Conservation (phyloP, 768 basidiomycete species). For the Leccinum imitatum region DNA sequence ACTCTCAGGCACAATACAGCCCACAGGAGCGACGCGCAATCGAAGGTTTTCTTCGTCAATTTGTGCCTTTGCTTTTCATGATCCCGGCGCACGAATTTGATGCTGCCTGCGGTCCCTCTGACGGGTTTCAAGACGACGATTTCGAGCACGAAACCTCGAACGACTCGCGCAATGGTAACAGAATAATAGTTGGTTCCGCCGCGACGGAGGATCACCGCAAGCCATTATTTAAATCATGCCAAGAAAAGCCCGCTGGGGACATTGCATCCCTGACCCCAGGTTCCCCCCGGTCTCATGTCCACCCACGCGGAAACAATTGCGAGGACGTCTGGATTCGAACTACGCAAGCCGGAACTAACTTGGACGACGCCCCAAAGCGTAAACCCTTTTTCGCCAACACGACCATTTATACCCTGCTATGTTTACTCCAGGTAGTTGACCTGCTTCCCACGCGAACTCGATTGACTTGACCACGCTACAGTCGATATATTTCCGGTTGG, state of each 20-base stretch:
- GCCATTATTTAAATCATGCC: constrained; percentile 74
- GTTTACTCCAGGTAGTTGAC: constrained; percentile 73
- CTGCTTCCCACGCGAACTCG: constrained; percentile 4
- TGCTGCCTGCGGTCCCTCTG: constrained; percentile 56
- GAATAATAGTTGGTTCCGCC: constrained; percentile 50
- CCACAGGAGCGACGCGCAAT: constrained; percentile 75
- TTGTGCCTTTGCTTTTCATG: constrained; percentile 82
- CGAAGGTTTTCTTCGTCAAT: constrained; percentile 80
- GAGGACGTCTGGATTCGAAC: constrained; percentile 63
- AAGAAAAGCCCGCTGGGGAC: constrained; percentile 48
- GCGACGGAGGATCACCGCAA: constrained; percentile 71
- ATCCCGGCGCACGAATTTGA: constrained; percentile 66
- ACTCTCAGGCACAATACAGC: constrained; percentile 73
- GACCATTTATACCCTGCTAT: constrained; percentile 86
- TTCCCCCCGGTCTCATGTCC: constrained; percentile 8
- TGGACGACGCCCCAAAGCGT: constrained; percentile 36
- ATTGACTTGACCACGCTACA: constrained; percentile 34
- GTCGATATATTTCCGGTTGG: constrained; percentile 86
- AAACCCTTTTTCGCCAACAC: constrained; percentile 88
- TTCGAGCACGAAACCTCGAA: constrained; percentile 27
- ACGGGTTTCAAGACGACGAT: constrained; percentile 42
- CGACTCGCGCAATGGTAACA: constrained; percentile 36
- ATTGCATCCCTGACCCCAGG: constrained; percentile 32
- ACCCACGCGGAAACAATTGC: constrained; percentile 10
- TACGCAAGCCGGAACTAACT: constrained; percentile 22